Evolutionary conservation across 83 land plant genomes (phyloP).

Genomic region (Diphasiastrum complanatum): DNA sequence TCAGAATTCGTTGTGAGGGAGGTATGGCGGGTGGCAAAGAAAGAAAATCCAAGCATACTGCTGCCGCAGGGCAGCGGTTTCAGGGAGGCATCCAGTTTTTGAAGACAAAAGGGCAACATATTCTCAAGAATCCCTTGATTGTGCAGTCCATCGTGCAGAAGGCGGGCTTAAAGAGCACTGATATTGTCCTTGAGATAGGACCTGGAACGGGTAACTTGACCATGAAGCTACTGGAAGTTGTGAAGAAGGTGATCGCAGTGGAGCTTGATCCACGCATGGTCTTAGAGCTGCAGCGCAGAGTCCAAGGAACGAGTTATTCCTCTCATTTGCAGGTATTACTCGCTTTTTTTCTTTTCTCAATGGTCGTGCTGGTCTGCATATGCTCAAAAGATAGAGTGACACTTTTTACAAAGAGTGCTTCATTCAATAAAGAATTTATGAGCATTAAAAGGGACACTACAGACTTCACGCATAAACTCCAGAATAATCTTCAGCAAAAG

Average conservation of each 20-base stretch:
- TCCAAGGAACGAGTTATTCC: constrained; percentile 66
- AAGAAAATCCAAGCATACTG: constrained; percentile 18
- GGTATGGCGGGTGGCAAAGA: constrained; percentile 38
- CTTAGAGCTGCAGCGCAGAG: constrained; percentile 72
- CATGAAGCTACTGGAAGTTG: constrained; percentile 80
- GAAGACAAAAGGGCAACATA: constrained; percentile 92
- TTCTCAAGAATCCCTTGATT: constrained; percentile 77
- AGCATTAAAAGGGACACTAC: too few relatives aligned
- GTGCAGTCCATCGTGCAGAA: constrained; percentile 89
- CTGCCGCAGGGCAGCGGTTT: constrained; percentile 22
- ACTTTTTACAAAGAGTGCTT: too few relatives aligned
- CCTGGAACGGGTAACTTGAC: constrained; percentile 96
- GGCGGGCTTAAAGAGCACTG: constrained; percentile 85
- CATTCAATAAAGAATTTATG: too few relatives aligned
- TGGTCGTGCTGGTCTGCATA: too few relatives aligned
- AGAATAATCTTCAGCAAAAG: too few relatives aligned
- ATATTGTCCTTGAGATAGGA: constrained; percentile 85
- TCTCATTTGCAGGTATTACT: constrained; percentile 54
- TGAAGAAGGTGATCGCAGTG: constrained; percentile 76
- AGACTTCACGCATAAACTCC: too few relatives aligned
- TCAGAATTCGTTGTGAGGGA: too few relatives aligned
- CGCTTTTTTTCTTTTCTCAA: background rate
- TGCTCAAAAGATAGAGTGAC: too few relatives aligned
- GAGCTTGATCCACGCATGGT: constrained; percentile 96
- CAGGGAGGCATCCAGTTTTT: constrained; percentile 66